Evolutionary conservation across 2,329 filamentous ascomycete genomes (phyloP), one percentile per base, ranked within the genome.

Genomic region (Alternaria burnsii): DNA sequence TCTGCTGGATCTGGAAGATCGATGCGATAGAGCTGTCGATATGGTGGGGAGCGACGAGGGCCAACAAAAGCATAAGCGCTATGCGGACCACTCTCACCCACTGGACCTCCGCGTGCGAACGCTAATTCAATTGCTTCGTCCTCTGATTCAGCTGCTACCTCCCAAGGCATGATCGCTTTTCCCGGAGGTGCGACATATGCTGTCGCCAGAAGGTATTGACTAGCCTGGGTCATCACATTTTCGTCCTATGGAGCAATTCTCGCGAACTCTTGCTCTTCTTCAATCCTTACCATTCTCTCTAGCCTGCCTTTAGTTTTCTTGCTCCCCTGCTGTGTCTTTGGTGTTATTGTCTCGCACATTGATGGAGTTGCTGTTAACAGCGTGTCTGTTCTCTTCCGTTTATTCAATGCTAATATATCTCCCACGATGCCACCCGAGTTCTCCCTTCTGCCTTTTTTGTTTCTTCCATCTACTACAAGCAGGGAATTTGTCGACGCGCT

Each of bases 1-100:
- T 74, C 71, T 28, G 52, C 51, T 40, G 43, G 36, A 22, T 65
- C 20, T 26, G 65, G 68, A 6, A 51, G 53, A 3, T 36, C 26
- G 34, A 72, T 58, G 18, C 56, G 56, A 20, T 65, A 47, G 2
- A 72, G 67, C 20, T 48, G 28, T 20, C 70, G 71, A 53, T 63
- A 74, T 11, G 68, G 71, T 5, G 65, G 50, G 1, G 20, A 30
- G 5, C 42, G 32, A 5, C 71, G 67, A 7, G 68, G 70, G 9
- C 69, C 68, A 9, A 50, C 56, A 38, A 73, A 73, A 22, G 69
- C 64, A 44, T 67, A 70, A 16, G 60, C 54, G 8, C 58, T 55
- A 50, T 48, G 55, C 50, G 61, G 26, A 42, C 65, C 51, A 28
- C 48, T 20, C 47, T 66, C 54, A 20, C 56, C 55, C 41, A 43